Evolutionary conservation across 768 basidiomycete genomes (phyloP), one percentile per base, ranked within the genome.

Genomic region (Phanerochaete sordida): DNA sequence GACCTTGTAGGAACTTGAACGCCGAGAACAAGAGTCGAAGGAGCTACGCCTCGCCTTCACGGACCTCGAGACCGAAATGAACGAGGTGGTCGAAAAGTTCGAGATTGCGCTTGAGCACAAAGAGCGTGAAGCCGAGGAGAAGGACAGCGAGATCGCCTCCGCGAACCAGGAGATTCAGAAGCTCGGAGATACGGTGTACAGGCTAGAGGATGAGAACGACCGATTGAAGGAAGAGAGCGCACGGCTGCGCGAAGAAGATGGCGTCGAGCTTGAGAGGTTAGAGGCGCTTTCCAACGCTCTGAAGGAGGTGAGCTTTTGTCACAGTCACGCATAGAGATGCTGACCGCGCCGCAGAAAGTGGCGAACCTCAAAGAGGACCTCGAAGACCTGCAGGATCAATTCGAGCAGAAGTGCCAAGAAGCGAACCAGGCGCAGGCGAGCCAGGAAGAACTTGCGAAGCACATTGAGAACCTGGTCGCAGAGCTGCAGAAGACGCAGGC

Each of bases 161-260:
- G 78, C 91, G 44, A 91, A 90, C 64, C 76, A 83, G 45, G 89
- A 95, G 45, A 85, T 96, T 24, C 87, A 94, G 68, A 84, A 81
- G 60, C 83, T 96, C 47, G 84, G 91, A 5, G 87, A 91, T 61
- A 76, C 78, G 56, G 83, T 97, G 9, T 94, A 90, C 72, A 76
- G 84, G 46, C 81, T 96, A 1, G 96, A 98, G 69, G 93, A 96
- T 61, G 90, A 94, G 68, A 83, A 87, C 56, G 93, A 95, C 62
- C 79, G 84, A 30, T 70, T 90, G 52, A 85, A 81, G 68, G 91
- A 93, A 65, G 89, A 93, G 49, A 76, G 78, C 52, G 85, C 88
- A 37, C 77, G 82, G 9, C 62, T 84, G 39, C 81, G 85, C 54
- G 88, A 93, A 59, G 91, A 93, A n/a, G 86, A 87, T 48, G 77